These are phyloP conservation scores for Coemansia sp. DNA, from an alignment of 192 early-diverging fungal species.

Conservation along the genomic window DNA sequence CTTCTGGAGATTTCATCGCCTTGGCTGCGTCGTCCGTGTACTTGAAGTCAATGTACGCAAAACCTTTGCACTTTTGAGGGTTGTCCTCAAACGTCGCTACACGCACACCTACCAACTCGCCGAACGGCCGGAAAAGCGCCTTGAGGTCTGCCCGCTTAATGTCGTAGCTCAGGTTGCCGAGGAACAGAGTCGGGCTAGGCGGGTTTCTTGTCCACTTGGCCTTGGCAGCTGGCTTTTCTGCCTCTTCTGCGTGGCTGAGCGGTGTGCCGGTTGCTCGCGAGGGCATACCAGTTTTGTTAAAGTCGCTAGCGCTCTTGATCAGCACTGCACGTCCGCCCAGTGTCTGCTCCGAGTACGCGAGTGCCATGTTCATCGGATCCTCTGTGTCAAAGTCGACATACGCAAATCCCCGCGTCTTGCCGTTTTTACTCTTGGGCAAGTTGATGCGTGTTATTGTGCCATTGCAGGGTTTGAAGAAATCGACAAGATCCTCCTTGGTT, in stretches of 20 bases:
- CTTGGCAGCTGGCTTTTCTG: slow-evolving; percentile 25
- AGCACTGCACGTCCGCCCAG: slow-evolving; percentile 62
- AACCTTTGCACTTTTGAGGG: slow-evolving; percentile 74
- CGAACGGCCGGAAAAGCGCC: slow-evolving; percentile 61
- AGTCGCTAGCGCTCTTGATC: slow-evolving; percentile 68
- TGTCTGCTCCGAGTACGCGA: slow-evolving; percentile 62
- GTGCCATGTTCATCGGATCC: slow-evolving; percentile 56
- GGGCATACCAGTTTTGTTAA: slow-evolving; percentile 59
- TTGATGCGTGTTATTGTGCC: slow-evolving; percentile 44
- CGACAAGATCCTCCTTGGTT: slow-evolving; percentile 54
- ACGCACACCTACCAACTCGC: slow-evolving; percentile 65
- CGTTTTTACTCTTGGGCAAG: slow-evolving; percentile 33
- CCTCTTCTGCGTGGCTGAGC: background rate
- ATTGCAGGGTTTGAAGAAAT: slow-evolving; percentile 58
- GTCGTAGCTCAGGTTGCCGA: slow-evolving; percentile 67
- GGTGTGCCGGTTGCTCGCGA: slow-evolving; percentile 10
- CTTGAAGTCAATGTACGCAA: slow-evolving; percentile 70
- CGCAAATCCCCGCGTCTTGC: slow-evolving; percentile 62
- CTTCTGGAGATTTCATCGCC: slow-evolving; percentile 60
- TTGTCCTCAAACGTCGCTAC: slow-evolving; percentile 73
- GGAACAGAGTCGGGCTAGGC: slow-evolving; percentile 65
- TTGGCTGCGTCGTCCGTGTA: slow-evolving; percentile 61
- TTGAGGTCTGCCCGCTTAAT: slow-evolving; percentile 56
- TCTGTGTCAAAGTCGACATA: slow-evolving; percentile 66
- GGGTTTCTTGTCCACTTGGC: slow-evolving; percentile 55